These are phyloP conservation scores for Eutrema heterophyllum DNA, from an alignment of 345 rosid genomes.

Conservation along the genomic window DNA sequence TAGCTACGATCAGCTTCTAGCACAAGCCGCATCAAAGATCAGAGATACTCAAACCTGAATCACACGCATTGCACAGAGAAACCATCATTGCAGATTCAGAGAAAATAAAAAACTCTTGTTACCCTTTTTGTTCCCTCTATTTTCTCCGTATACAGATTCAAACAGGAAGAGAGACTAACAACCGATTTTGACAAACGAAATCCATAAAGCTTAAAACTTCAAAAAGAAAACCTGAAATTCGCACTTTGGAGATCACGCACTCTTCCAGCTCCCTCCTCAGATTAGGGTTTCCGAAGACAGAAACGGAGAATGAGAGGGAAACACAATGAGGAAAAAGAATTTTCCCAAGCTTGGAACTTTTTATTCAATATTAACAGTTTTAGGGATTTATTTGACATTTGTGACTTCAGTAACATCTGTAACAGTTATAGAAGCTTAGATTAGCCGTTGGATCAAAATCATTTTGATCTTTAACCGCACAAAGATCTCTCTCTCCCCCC, in stretches of 20 bases:
- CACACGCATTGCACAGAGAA: not conserved
- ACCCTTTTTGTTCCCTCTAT: not conserved
- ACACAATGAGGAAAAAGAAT: too few relatives aligned
- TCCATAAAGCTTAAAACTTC: not conserved
- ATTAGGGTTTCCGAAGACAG: constrained; percentile 12
- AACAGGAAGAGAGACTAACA: not conserved
- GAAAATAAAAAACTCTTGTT: not conserved
- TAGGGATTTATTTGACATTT: too few relatives aligned
- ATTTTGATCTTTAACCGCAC: not conserved
- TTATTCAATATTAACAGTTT: too few relatives aligned
- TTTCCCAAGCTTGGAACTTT: too few relatives aligned
- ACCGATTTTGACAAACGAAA: not conserved
- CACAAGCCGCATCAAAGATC: not conserved
- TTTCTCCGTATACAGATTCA: not conserved
- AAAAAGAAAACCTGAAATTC: not conserved
- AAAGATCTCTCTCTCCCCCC: not conserved
- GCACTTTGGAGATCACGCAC: not conserved
- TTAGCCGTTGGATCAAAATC: not conserved
- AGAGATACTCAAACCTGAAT: not conserved
- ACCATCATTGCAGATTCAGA: not conserved
- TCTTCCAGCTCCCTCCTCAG: not conserved
- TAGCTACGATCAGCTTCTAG: not conserved
- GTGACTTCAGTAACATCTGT: too few relatives aligned
- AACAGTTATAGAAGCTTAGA: too few relatives aligned
- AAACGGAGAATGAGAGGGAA: not conserved